Evolutionary conservation across 768 basidiomycete genomes (phyloP), one percentile per base, ranked within the genome.

Genomic region (Trametes cingulata): DNA sequence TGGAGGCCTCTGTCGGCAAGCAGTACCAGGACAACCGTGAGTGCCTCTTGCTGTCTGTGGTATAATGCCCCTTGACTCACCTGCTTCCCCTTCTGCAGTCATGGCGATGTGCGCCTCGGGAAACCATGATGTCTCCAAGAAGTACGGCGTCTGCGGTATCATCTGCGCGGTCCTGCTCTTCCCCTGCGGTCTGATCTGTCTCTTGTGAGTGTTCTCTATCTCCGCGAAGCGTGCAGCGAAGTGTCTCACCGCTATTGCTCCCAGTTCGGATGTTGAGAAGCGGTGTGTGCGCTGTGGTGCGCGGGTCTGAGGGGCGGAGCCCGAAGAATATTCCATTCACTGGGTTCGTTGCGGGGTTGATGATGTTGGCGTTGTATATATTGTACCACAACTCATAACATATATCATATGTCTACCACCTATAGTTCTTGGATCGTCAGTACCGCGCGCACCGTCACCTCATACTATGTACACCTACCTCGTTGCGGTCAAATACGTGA

Each of bases 131-230:
- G 60, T 67, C 22, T 56, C 60, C 25, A 72, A 62, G 27, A 70
- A 67, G 41, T 70, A 72, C 56, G 73, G 73, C 27, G 50, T 69
- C 8, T 69, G 67, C 36, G 73, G 73, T 6, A 74, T 74, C 63
- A 71, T 74, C 62, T 69, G 65, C 25, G 71, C 72, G 2, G 63
- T 74, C 19, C 54, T 72, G 12, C 56, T 71, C 12, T 74, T 74
- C 60, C 73, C 73, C 1, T 63, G 69, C 51, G 64, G 64, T 48
- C 61, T 65, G 12, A 55, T 65, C 49, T 65, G 64, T 50, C 56
- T 65, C 39, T 61, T 61, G 64, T 65, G 41, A 50, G 63, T 58
- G 13, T 10, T 17, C 37, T 20, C 55, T 39, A 20, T 36, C 19
- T 8, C 7, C 17, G 3, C n/a, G 36, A n/a, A n/a, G 24, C 8